Evolutionary conservation across 1,139 yeast genomes (phyloP), one percentile per base, ranked within the genome.

Genomic region (Sugiyamaella neomexicana): DNA sequence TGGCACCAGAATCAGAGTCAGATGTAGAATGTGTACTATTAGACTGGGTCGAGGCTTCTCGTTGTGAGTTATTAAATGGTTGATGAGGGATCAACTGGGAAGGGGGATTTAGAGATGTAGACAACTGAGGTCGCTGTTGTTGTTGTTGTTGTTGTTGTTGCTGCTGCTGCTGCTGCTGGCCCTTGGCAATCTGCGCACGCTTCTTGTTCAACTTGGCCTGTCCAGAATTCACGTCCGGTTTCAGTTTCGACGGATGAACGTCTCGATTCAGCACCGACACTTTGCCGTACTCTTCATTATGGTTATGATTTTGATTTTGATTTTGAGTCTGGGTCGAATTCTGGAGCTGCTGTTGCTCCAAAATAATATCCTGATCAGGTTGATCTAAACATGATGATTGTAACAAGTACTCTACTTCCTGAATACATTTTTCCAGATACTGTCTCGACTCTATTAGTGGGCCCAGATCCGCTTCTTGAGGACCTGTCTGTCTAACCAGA

Each of bases 351-450:
- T 44, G 38, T 23, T 39, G 45, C 29, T 39, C 51, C 29, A 42
- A 25, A n/a, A 29, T 31, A 13, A 41, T 34, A 6, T 52, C 52
- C 25, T 41, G 51, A 12, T 56, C 60, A 17, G 54, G 59, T 17
- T 51, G 58, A 12, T 60, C 63, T 8, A 61, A 49, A 23, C 58
- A 58, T 1, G 68, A 61, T 6, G 68, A 55, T 54, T 69, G 71
- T 29, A 71, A 60, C 54, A 71, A 55, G 47, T 65, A 66, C 37
- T 68, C 69, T 17, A 71, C 72, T 50, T 71, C 74, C 41, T 67
- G 68, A 15, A 71, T 62, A 56, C 74, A 70, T 52, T 65, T 64
- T 44, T 68, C 72, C n/a, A 71, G 62, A 50, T 67, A 67, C 52
- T 64, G 62, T 4, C 72, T 56, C 2, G 72, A 63, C 50, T 65